Evolutionary conservation across 768 basidiomycete species (phyloP), one percentile per base, ranked within the genome.

Genomic region (Lyophyllum shimeji): DNA sequence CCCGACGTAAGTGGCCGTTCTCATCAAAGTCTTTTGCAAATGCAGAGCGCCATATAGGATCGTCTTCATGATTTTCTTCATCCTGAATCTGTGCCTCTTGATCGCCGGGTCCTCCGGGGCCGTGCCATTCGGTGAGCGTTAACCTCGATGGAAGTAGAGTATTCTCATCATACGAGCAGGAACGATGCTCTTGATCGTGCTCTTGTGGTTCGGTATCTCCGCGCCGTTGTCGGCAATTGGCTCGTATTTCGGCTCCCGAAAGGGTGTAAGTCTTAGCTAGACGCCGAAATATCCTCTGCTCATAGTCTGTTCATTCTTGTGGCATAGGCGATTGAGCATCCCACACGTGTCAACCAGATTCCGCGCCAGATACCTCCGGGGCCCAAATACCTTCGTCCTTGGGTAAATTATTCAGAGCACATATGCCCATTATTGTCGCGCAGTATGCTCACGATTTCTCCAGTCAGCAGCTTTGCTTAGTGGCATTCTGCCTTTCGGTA

Each of bases 171-270:
- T 45, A 27, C 24, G 24, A 53, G 3, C 17, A 90, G 89, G 87
- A 45, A 95, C 93, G 0, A 89, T 95, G 82, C 75, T 94, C 40
- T 76, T 92, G 34, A 89, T 96, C 55, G 81, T 93, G 29, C 63
- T 92, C 13, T 72, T 95, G 13, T 97, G 95, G 95, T 97, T 94
- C 69, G 87, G 94, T 17, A 95, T 98, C 56, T 94, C 93, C 23
- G 90, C 90, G 0, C 96, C 96, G 2, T 75, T 98, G 40, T 93
- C 90, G 18, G 81, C 89, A 18, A 76, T 93, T 31, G 96, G 96
- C 9, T 86, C 90, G 17, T 95, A 90, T 70, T 85, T 87, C 56
- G 96, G 96, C 4, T 80, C 87, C 23, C 89, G 84, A 69, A 90
- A 93, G 64, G 95, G 95, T 15, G 92, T 95, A 71, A 52, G 87